Conservation (phyloP, 2,329 filamentous ascomycete species). For the Acarospora socialis region DNA sequence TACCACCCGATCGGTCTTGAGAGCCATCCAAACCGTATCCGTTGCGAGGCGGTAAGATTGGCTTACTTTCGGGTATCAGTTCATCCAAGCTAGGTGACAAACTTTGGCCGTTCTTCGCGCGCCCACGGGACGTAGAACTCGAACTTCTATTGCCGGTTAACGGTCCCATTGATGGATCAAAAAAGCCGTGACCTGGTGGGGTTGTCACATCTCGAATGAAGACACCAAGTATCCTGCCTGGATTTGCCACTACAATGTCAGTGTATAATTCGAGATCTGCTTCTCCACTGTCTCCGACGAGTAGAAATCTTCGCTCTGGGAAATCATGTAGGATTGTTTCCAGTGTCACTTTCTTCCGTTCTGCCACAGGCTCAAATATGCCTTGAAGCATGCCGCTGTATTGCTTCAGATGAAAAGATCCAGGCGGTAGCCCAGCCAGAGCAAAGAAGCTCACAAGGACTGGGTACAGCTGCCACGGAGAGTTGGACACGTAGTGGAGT, state of each 20-base stretch:
- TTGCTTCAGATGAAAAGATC: slow-evolving; percentile 89
- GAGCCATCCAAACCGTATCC: slow-evolving; percentile 13
- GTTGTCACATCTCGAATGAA: slow-evolving; percentile 96
- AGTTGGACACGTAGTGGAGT: slow-evolving; percentile 98
- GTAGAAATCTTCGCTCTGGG: slow-evolving; percentile 71
- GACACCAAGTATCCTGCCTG: slow-evolving; percentile 66
- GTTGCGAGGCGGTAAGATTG: slow-evolving; percentile 28
- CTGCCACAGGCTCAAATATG: slow-evolving; percentile 93
- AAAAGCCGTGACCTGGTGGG: slow-evolving; percentile 56
- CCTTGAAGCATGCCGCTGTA: slow-evolving; percentile 96
- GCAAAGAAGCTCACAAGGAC: slow-evolving; percentile 76
- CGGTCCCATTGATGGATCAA: slow-evolving; percentile 47
- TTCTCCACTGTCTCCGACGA: slow-evolving; percentile 92
- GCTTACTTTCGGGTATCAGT: too few species aligned
- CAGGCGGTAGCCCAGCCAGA: slow-evolving; percentile 63
- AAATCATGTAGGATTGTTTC: slow-evolving; percentile 82
- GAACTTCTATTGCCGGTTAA: too few species aligned
- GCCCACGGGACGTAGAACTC: too few species aligned
- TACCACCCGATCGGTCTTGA: too few species aligned
- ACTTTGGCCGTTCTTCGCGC: slow-evolving; percentile 17
- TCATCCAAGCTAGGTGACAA: too few species aligned
- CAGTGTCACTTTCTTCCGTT: slow-evolving; percentile 79
- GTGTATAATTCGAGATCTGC: slow-evolving; percentile 96
- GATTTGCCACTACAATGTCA: slow-evolving; percentile 73
- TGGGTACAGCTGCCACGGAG: slow-evolving; percentile 93